Percentiles rank a stretch among this genome's conserved stretches.
Conservation (phyloP, 2,329 filamentous ascomycete species). For the Pseudopithomyces chartarum region DNA sequence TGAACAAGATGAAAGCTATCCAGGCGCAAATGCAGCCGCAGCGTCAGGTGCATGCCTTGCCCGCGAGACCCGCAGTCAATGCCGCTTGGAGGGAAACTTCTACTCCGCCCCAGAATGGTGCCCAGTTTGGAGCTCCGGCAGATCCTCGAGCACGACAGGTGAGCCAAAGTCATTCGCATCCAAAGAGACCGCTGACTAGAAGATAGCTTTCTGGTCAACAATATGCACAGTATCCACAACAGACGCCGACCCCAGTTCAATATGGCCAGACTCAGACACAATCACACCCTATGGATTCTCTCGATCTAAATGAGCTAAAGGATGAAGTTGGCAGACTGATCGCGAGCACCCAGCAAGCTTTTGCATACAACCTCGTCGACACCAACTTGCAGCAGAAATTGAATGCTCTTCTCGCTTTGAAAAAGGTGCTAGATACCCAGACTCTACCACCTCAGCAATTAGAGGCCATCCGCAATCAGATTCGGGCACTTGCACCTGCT, state of each 20-base stretch:
- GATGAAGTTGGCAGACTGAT: slow-evolving; percentile 83
- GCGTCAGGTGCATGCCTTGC: slow-evolving; percentile 46
- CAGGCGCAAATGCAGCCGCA: slow-evolving; percentile 64
- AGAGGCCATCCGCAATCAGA: slow-evolving; percentile 81
- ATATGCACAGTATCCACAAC: slow-evolving; percentile 29
- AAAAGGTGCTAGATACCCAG: slow-evolving; percentile 77
- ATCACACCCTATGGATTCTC: slow-evolving; percentile 32
- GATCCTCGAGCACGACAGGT: slow-evolving; percentile 46
- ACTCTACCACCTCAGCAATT: slow-evolving; percentile 81
- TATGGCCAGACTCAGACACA: slow-evolving; percentile 39
- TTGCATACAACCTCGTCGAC: slow-evolving; percentile 78
- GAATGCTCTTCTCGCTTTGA: slow-evolving; percentile 83
- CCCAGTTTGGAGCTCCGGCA: slow-evolving; percentile 39
- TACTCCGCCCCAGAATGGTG: slow-evolving; percentile 66
- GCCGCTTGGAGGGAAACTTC: slow-evolving; percentile 73
- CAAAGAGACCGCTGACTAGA: slow-evolving; percentile 8
- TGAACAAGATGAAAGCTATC: slow-evolving; percentile 77
- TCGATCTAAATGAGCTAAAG: slow-evolving; percentile 68
- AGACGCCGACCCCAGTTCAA: slow-evolving; percentile 32
- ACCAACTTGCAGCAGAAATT: slow-evolving; percentile 76
- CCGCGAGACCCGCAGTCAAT: slow-evolving; percentile 50
- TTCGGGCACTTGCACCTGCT: slow-evolving; percentile 73
- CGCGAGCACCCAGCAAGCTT: slow-evolving; percentile 71
- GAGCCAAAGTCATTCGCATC: slow-evolving; percentile 6
- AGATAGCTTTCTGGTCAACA: slow-evolving; percentile 30